Base-by-base conservation (phyloP, 139 green algal species). In the Tetraselmis chui region DNA sequence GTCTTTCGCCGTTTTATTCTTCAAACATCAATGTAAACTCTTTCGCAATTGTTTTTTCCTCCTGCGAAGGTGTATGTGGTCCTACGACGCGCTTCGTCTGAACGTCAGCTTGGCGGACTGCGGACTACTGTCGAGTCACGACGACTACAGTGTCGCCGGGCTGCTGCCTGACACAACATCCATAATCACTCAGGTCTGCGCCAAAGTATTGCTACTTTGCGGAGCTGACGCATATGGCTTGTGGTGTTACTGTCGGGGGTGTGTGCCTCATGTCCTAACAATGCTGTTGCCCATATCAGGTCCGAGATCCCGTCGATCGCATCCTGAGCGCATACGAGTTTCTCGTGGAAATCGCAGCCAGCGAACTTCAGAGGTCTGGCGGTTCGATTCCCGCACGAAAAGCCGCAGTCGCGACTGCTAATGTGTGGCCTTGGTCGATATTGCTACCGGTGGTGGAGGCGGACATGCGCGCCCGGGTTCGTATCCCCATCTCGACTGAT, bases 321-420 rank as follows among this genome's bases (percentile, higher is more conserved):
- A 81, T 98, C 23, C 78, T 98, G 1, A 93, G 84, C 59, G 90
- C 93, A 0, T 98, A 98, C 31, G 95, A 98, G 85, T 98, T 98
- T 87, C 84, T 89, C 0, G 80, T 92, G 11, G 86, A 94, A 79
- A 86, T 94, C 11, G 89, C 91, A 2, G 83, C 88, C 0, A 76
- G 88, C n/a, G 79, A 85, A 5, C 67, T 89, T 59, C 77, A 79
- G 1, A 32, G 78, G 29, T 59, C 80, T 1, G 83, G 83, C 25
- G 83, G 80, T n/a, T n/a, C n/a, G n/a, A n/a, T n/a, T n/a, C n/a
- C 25, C 81, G 75, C 30, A 31, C 59, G 0, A 87, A 86, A 67
- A 29, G 31, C 88, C 82, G 75, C 86, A 75, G 87, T 92, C 28
- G 89, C 85, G 26, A 98, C 94, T 0, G 83, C 91, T 25, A 89